A percentile compares a stretch with the other conserved stretches of the same genome.
Conservation (phyloP, 2,329 filamentous ascomycete genomes). For the Pseudogymnoascus sp. region DNA sequence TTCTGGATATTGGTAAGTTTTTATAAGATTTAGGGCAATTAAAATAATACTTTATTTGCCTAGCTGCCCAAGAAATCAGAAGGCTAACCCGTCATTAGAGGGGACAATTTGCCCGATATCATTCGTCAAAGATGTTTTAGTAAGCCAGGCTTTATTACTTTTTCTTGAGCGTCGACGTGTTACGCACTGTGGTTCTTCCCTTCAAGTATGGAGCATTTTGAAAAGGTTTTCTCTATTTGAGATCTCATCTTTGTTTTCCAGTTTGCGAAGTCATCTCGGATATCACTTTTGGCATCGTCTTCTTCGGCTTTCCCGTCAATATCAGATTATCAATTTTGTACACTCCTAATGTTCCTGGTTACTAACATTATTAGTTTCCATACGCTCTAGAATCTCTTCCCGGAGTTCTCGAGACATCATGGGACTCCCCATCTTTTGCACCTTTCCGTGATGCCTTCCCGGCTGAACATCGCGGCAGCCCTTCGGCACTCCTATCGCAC, state of each 20-base stretch:
- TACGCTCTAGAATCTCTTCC: slow-evolving; percentile 64
- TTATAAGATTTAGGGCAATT: not conserved
- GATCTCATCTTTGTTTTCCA: not conserved
- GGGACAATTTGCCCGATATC: slow-evolving; percentile 76
- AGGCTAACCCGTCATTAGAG: slow-evolving; percentile 40
- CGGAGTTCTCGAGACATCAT: slow-evolving; percentile 53
- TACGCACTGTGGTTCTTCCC: not conserved
- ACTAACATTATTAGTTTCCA: slow-evolving; percentile 51
- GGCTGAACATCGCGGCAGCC: slow-evolving; percentile 48
- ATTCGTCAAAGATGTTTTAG: slow-evolving; percentile 75
- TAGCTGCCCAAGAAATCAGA: not conserved
- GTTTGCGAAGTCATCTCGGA: not conserved
- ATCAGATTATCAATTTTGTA: not conserved
- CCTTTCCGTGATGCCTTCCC: slow-evolving; percentile 66
- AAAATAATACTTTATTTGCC: slow-evolving; percentile 14
- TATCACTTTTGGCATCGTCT: not conserved
- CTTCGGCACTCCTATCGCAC: slow-evolving; percentile 53
- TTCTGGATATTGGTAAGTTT: slow-evolving; percentile 27
- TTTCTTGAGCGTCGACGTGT: slow-evolving; percentile 14
- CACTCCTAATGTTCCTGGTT: not conserved
- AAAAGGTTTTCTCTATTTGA: not conserved
- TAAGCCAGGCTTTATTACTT: slow-evolving; percentile 39
- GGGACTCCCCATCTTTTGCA: slow-evolving; percentile 56
- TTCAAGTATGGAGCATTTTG: not conserved
- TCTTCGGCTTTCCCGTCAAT: not conserved